Evolutionary conservation across 345 rosid genomes (phyloP), one percentile per base, ranked within the genome.

Genomic region (Bruguiera parviflora): DNA sequence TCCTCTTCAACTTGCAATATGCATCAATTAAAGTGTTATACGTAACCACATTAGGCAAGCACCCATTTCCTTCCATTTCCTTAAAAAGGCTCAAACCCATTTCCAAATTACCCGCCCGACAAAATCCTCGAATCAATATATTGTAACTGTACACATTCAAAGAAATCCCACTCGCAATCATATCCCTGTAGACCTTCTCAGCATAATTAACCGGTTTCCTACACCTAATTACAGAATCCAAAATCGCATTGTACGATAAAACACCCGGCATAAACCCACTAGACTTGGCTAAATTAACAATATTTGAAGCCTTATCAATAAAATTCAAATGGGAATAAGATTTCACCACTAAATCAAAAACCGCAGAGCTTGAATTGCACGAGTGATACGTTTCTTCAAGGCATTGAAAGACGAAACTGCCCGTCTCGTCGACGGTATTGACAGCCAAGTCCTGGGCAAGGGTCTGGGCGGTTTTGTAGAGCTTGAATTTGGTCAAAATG

Each of bases 231-330:
- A 86, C 68, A 2, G 96, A 86, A 75, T 92, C 98, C 59, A 92
- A 67, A 11, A 92, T 76, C 10, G 98, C 89, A 76, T 92, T 92
- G 68, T 92, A 92, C 1, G 96, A 85, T 66, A 92, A 80, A 49
- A 88, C 87, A n/a, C 98, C 98, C 32, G 96, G 98, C 96, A 92
- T 89, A 31, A 88, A 89, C 51, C 96, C 98, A 74, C 85, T 77
- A 25, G 61, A 35, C 65, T 87, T 85, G 21, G 96, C 96, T 28
- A 84, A 75, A 78, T 69, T 75, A 20, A 92, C 77, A 35, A 92
- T 71, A 33, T 78, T 78, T 64, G 83, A 31, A 71, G 93, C 95
- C 78, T 90, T 84, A 66, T 85, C 90, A 24, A 85, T 76, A 67
- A 90, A 70, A 61, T 79, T 76, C 73, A 92, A 43, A 53, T 79